These are phyloP conservation scores for Dendrobium catenatum DNA, from an alignment of 106 monocot genomes.

Conservation along the genomic window DNA sequence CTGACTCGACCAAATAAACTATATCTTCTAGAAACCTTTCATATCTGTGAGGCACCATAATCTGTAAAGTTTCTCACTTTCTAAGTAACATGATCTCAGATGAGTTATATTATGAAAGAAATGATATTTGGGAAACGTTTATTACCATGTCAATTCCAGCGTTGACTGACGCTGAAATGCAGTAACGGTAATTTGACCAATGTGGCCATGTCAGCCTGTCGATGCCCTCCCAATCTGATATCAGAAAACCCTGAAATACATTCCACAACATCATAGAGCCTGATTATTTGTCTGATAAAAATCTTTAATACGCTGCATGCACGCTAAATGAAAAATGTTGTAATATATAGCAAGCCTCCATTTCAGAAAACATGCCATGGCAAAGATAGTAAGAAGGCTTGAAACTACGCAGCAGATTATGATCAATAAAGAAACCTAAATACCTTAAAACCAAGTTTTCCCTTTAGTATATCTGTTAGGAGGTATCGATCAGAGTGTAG, in stretches of 20 bases:
- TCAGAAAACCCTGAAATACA: constrained; percentile 56
- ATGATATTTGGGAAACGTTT: not conserved
- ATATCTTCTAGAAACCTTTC: constrained; percentile 66
- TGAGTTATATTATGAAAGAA: not conserved
- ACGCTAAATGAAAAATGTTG: not conserved
- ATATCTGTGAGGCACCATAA: constrained; percentile 82
- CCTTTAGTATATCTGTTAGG: constrained; percentile 63
- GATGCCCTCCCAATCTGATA: constrained; percentile 85
- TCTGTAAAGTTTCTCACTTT: constrained; percentile 24
- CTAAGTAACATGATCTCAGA: not conserved
- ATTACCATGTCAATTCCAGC: constrained; percentile 92
- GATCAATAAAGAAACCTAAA: not conserved
- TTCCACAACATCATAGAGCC: not conserved
- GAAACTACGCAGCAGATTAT: not conserved
- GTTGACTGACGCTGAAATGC: constrained; percentile 66
- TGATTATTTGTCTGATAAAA: not conserved
- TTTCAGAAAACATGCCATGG: not conserved
- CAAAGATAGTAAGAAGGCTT: not conserved
- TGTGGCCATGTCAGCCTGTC: constrained; percentile 68
- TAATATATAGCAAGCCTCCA: not conserved
- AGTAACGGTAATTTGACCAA: constrained; percentile 74
- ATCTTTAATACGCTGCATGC: not conserved
- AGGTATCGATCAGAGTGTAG: constrained; percentile 53
- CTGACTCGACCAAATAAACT: constrained; percentile 61
- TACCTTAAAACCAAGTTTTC: constrained; percentile 77